Evolutionary conservation across 495 filamentous ascomycete species (phyloP), one percentile per base, ranked within the genome.

Genomic region (Penicillium cataractarum): DNA sequence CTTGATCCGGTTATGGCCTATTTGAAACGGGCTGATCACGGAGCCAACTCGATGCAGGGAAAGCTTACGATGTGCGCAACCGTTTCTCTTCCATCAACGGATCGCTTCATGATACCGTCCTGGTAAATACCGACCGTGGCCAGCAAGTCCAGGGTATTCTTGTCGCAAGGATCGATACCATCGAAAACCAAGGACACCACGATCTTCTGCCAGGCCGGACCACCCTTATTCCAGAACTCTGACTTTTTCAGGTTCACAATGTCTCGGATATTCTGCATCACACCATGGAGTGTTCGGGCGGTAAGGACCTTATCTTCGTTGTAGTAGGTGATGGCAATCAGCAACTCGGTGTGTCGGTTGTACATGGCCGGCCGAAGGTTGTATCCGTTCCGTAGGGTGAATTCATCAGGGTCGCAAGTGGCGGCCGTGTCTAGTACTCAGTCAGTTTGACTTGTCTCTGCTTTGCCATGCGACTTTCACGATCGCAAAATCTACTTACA

Each of bases 191-290:
- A 78, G 71, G 89, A 91, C 42, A 96, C 92, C 19, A 97, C 95
- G 72, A 99, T 97, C 82, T 99, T 99, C 76, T 99, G 95, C 95
- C 95, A 99, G 39, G 95, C 95, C 19, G 95, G 93, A 13, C 95
- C 95, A 67, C 95, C 95, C 78, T 96, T 96, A 78, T 97, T 97
- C 95, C 95, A 99, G 83, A 99, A 99, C 71, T 96, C 92, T 6
- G 95, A 97, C 75, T 93, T 97, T 79, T 97, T 97, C 68, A 97
- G 77, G 78, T 96, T 97, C 70, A 97, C 94, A 74, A 99, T 97
- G 68, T 99, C 94, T 53, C 93, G 89, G 64, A 99, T 90, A 70
- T 99, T 99, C 74, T 96, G 92, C 95, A 99, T 99, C 35, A 97
- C 93, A 74, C 93, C 92, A 71, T 99, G 94, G 46, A 99, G 80